Base-by-base conservation (phyloP, 495 filamentous ascomycete species). In the Tuber aestivum region DNA sequence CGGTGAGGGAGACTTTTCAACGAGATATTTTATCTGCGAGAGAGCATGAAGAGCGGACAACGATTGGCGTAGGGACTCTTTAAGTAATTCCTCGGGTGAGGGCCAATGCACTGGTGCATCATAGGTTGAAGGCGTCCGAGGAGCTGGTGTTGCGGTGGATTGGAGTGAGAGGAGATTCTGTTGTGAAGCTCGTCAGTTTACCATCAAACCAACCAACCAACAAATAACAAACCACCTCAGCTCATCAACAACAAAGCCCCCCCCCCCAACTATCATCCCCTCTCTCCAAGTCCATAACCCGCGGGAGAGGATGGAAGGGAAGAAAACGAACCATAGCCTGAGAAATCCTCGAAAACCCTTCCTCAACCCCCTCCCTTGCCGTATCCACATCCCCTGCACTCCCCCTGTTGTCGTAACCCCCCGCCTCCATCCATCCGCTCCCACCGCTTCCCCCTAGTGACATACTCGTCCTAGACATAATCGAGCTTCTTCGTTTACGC, bases 131-230 rank as follows among this genome's bases (percentile, higher is more conserved):
- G 71, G 32, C 21, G 71, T 45, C 35, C 37, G 23, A 14, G 56
- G 44, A 61, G 56, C 8, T 61, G 70, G 50, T 27, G 74, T 71
- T 41, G 71, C 16, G 27, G 41, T 75, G 10, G 71, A 79, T 65
- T 81, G 79, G 10, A 81, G 79, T 35, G 79, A 81, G 44, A 81
- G 71, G 41, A 81, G 79, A 1, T 79, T 81, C 79, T 81, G 44
- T 70, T 56, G 69, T 40, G n/a, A 16, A 1, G 42, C 27, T 73
- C 20, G 41, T 50, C 14, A 70, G 72, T 70, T 61, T 37, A 21
- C 21, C 4, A 38, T 45, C n/a, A 18, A 44, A 69, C n/a, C 23
- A 35, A 69, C 16, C 32, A 37, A 61, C n/a, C 12, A 44, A 48
- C 16, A 68, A 72, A 69, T 27, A 35, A 65, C 56, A 65, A 65